Evolutionary conservation across 2,329 filamentous ascomycete species (phyloP).

Genomic region (Fusarium dimerum): DNA sequence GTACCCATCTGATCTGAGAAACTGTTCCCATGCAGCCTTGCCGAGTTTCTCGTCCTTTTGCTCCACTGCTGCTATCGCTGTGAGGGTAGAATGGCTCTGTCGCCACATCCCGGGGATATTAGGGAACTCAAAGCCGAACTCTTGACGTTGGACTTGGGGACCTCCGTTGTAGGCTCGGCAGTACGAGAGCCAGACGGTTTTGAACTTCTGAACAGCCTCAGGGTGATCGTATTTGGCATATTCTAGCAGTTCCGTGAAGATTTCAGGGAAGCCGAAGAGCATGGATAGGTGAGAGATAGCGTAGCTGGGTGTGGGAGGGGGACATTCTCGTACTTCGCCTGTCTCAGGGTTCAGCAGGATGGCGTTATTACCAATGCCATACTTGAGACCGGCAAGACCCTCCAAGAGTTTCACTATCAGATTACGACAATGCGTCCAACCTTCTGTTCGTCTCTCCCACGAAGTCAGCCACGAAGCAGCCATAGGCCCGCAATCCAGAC

Average conservation of each 20-base stretch:
- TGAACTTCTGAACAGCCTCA: conserved; percentile 3
- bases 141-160: conserved; percentile 6
- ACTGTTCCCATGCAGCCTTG: conserved; percentile 14
- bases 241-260: conserved; percentile 13
- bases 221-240: conserved; percentile 12
- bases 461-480: conserved; percentile 18
- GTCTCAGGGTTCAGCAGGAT: conserved; percentile 17
- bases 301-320: conserved; percentile 13
- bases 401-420: conserved; percentile 12
- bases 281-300: conserved; percentile 20
- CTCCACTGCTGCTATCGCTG: conserved; percentile 17
- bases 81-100: conserved; percentile 19
- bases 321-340: conserved; percentile 18
- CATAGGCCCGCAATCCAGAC: conserved; percentile 18
- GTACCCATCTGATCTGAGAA: conserved; percentile 18
- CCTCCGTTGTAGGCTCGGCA: conserved; percentile 18
- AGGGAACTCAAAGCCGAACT: conserved; percentile 20
- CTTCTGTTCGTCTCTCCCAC: conserved; percentile 15
- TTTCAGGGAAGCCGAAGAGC: conserved; percentile 19
- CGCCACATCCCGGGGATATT: conserved; percentile 8
- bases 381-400: conserved; percentile 5
- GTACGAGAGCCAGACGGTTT: conserved; percentile 13
- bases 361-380: conserved; percentile 18
- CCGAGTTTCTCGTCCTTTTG: conserved; percentile 7
- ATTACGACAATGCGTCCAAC: conserved; percentile 9